Evolutionary conservation across 306 rosid genomes (phyloP).

Genomic region (Malus domestica): ASM211411v1 NC_041799.1:29167001-29167500

Average conservation of each 20-base stretch:
- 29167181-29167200: slow-evolving; percentile 38
- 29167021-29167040: slow-evolving; percentile 99
- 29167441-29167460: slow-evolving; percentile 10
- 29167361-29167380: slow-evolving; percentile 34
- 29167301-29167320: slow-evolving; percentile 33
- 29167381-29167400: slow-evolving; percentile 34
- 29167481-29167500: slow-evolving; percentile 17
- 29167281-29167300: slow-evolving; percentile 58
- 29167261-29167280: slow-evolving; percentile 60
- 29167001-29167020: slow-evolving; percentile 99
- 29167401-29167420: slow-evolving; percentile 29
- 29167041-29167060: slow-evolving; percentile 44
- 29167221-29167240: slow-evolving; percentile 65
- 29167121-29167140: not conserved
- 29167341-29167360: slow-evolving; percentile 30
- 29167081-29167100: slow-evolving; percentile 63
- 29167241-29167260: slow-evolving; percentile 83
- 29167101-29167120: not conserved
- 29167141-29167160: not conserved
- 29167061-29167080: slow-evolving; percentile 43
- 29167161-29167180: slow-evolving; percentile 1
- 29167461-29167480: slow-evolving; percentile 35
- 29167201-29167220: slow-evolving; percentile 56
- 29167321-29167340: slow-evolving; percentile 31
- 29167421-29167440: slow-evolving; percentile 30